Percentiles rank a stretch among this genome's conserved stretches.
phyloP scores from a whole-genome alignment of 1,284 basidiomycete genomes.

The Leccinum holopus region DNA sequence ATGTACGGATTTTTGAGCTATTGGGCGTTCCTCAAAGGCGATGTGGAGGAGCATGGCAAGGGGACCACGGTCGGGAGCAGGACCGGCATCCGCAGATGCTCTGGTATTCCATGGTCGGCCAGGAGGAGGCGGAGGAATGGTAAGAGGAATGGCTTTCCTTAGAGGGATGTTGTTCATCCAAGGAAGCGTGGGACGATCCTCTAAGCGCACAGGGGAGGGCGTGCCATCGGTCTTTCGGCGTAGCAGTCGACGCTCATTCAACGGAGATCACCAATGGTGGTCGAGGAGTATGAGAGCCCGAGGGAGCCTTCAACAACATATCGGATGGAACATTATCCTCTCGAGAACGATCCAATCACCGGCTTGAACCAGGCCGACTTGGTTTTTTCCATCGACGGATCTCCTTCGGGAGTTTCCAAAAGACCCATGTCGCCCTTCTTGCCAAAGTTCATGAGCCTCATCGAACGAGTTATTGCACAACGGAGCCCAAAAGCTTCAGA shows the following conservation, averaged over 20 bases:
- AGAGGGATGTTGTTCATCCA: conserved; percentile 39
- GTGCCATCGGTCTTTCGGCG: conserved; percentile 29
- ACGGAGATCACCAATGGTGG: conserved; percentile 48
- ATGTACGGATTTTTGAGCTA: conserved; percentile 25
- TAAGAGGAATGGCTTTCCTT: conserved; percentile 29
- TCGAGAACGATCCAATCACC: conserved; percentile 24
- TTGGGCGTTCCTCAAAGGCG: conserved; percentile 40
- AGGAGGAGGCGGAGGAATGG: conserved; percentile 29
- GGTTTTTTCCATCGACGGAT: conserved; percentile 19
- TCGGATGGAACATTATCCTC: conserved; percentile 6
- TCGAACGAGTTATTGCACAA: conserved; percentile 37
- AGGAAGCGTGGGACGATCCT: conserved; percentile 34
- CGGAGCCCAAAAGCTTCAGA: conserved; percentile 14
- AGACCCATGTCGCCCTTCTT: conserved; percentile 37
- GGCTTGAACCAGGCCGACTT: conserved; percentile 31
- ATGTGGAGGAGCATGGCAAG: conserved; percentile 56
- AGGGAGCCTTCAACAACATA: conserved; percentile 25
- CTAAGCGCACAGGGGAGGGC: conserved; percentile 26
- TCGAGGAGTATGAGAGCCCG: conserved; percentile 22
- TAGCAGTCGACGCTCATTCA: conserved; percentile 32
- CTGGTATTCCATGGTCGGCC: conserved; percentile 33
- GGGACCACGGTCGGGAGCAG: conserved; percentile 24
- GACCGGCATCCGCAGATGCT: conserved; percentile 28
- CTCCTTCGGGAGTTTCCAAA: conserved; percentile 28
- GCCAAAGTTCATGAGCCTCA: conserved; percentile 47